These are phyloP conservation scores for Hypoxylon trugodes DNA, from an alignment of 495 filamentous ascomycete genomes.

Conservation along the genomic window DNA sequence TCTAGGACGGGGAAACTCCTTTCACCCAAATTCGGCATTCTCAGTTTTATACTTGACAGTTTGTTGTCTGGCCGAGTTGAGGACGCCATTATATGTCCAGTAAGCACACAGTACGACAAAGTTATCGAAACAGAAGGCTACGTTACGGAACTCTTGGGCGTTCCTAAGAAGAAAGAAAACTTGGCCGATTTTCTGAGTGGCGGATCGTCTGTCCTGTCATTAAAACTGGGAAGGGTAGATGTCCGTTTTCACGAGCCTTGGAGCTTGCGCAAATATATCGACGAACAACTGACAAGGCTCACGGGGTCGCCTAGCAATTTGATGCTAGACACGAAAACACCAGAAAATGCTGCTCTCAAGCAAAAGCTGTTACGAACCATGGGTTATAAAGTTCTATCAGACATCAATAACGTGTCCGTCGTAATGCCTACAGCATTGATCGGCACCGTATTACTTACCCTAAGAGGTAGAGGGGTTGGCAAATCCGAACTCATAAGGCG, in stretches of 20 bases:
- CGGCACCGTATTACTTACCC: slow-evolving; percentile 89
- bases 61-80: slow-evolving; percentile 86
- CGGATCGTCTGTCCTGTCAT: slow-evolving; percentile 82
- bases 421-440: slow-evolving; percentile 98
- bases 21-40: slow-evolving; percentile 94
- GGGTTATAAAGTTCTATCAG: slow-evolving; percentile 88
- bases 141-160: slow-evolving; percentile 89
- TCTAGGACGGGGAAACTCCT: slow-evolving; percentile 94
- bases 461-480: slow-evolving; percentile 91
- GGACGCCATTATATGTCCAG: slow-evolving; percentile 91
- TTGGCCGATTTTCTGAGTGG: slow-evolving; percentile 85
- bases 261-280: slow-evolving; percentile 82
- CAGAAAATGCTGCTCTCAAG: slow-evolving; percentile 54
- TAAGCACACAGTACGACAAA: slow-evolving; percentile 98
- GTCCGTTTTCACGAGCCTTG: slow-evolving; percentile 96
- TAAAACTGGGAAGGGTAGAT: slow-evolving; percentile 90
- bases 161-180: slow-evolving; percentile 95
- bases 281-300: slow-evolving; percentile 69
- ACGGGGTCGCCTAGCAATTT: slow-evolving; percentile 50
- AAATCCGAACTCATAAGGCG: slow-evolving; percentile 83
- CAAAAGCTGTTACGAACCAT: slow-evolving; percentile 78
- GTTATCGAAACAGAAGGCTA: slow-evolving; percentile 98
- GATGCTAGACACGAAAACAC: slow-evolving; percentile 53
- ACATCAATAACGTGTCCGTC: slow-evolving; percentile 95
- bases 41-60: slow-evolving; percentile 90